Conservation (phyloP, 176 grass and related monocot genomes). For the Bothriochloa decipiens region DNA sequence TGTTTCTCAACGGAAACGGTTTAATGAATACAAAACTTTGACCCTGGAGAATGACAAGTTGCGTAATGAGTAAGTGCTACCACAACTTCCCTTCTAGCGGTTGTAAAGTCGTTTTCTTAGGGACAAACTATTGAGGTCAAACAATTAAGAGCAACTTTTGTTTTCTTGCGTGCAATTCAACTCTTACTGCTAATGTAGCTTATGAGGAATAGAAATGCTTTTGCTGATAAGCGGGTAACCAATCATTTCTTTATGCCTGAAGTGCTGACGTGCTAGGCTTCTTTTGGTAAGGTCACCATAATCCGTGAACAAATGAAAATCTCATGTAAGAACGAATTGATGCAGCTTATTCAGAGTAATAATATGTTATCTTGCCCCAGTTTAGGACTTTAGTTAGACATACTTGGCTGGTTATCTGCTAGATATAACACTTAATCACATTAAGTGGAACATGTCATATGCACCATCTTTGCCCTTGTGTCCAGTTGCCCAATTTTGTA, state of each 20-base stretch:
- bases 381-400: conserved; percentile 23
- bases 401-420: conserved; percentile 1
- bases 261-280: background rate
- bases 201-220: conserved; percentile 25
- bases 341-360: conserved; percentile 4
- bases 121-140: conserved; percentile 8
- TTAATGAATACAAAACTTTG: conserved; percentile 54
- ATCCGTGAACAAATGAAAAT: conserved; percentile 26
- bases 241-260: conserved; percentile 13
- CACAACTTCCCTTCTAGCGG: conserved; percentile 28
- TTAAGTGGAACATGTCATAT: background rate
- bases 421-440: background rate
- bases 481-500: conserved; percentile 10
- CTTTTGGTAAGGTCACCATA: conserved; percentile 6
- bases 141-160: background rate
- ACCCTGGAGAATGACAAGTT: conserved; percentile 76
- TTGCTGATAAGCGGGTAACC: conserved; percentile 13
- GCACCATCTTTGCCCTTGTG: background rate
- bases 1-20: conserved; percentile 54
- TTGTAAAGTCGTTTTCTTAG: background rate
- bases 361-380: conserved; percentile 14
- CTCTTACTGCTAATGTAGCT: conserved; percentile 21
- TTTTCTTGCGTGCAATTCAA: conserved; percentile 5
- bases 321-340: background rate
- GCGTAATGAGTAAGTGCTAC: conserved; percentile 65